phyloP scores from a whole-genome alignment of 352 stramenopile genomes.

The Globisporangium paroecandrum region DNA sequence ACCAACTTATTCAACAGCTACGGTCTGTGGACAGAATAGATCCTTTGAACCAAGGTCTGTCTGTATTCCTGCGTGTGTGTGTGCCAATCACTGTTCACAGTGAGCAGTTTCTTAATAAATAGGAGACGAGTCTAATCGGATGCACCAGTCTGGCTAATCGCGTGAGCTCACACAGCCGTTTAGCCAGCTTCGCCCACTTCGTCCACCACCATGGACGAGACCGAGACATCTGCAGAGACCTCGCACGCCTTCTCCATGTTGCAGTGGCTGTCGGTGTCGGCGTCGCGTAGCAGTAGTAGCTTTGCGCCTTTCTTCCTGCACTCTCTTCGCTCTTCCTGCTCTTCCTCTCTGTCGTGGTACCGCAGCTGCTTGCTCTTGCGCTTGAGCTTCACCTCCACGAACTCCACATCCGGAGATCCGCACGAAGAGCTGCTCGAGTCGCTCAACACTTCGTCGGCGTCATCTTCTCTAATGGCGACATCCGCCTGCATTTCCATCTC shows the following conservation, averaged over 20 bases:
- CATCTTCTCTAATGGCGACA: not conserved
- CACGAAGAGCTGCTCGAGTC: slow-evolving; percentile 7
- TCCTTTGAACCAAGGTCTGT: not conserved
- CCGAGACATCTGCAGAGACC: not conserved
- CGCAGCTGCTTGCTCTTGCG: slow-evolving; percentile 3
- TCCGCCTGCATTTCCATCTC: not conserved
- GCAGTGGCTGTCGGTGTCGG: not conserved
- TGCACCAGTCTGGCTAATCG: not conserved
- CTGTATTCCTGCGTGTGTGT: not conserved
- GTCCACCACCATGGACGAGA: slow-evolving; percentile 8
- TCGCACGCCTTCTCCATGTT: not conserved
- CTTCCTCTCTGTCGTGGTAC: not conserved
- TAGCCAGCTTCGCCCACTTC: not conserved
- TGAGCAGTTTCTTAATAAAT: no score
- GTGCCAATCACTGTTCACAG: not conserved
- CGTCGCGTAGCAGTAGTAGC: not conserved
- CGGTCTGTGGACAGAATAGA: not conserved
- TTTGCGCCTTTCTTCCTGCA: not conserved
- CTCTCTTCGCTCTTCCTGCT: not conserved
- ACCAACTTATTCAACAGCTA: not conserved
- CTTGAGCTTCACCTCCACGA: slow-evolving; percentile 9
- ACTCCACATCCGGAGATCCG: slow-evolving; percentile 10
- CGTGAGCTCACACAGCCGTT: not conserved
- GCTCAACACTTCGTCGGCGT: slow-evolving; percentile 1
- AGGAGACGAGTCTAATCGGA: no score